Base-by-base conservation (phyloP, 1,284 basidiomycete species). In the Apiotrichum siamense region DNA sequence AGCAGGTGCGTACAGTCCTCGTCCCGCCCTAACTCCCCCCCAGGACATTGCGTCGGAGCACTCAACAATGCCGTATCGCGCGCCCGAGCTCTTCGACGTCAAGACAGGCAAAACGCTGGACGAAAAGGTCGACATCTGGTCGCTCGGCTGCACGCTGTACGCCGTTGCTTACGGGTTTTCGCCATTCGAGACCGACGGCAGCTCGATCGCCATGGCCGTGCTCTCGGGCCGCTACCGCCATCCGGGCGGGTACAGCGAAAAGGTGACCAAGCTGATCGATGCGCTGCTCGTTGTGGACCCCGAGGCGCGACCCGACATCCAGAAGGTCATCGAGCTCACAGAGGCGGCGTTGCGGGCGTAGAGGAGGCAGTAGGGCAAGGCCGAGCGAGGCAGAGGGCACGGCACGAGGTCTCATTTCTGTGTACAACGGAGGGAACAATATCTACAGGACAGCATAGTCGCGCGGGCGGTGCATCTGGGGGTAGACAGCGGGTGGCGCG, bases 71-170 rank as follows among this genome's bases (percentile, higher is more conserved):
- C 88, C 92, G 1, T 97, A 93, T 65, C 84, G 92, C 37, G 91
- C 92, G 3, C 92, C 92, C 0, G 92, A 97, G 65, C 78, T 97
- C 11, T 96, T 96, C 66, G 92, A 97, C 63, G 90, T 94, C 51
- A 94, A 94, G 71, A 96, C 91, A 1, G 88, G 87, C 36, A 76
- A 80, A 39, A 83, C 78, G 2, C 75, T 97, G n/a, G 87, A 92
- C 63, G 92, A 96, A 75, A 89, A 89, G 65, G 90, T 94, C 15
- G 92, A 97, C 70, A 91, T 97, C 44, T 97, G 92, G 90, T 93
- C 90, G 1, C 80, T 97, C 6, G 92, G 92, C 0, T 93, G 90
- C 73, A 90, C 88, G 0, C 78, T 97, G 27, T 97, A 83, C 61
- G 90, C 92, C 0, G 81, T 96, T 36, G 90, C 89, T 1, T 94